Base-by-base conservation (phyloP, 108 stramenopile species). In the Nitzschia palea region DNA sequence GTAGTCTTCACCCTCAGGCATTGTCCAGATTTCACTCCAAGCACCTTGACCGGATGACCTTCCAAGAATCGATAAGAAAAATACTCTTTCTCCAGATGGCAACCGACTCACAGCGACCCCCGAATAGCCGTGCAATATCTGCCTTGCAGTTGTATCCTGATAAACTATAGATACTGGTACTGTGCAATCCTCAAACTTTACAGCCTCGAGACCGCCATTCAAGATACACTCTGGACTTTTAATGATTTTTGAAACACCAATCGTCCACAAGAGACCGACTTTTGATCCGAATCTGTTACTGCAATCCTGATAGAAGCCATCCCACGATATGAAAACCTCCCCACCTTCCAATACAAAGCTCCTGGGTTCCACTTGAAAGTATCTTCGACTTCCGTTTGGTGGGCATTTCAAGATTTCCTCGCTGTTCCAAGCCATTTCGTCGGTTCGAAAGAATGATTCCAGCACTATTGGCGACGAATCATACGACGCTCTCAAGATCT, bases 271-370 rank as follows among this genome's bases (percentile, higher is more conserved):
- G 5, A 67, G 55, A 8, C 37, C 37, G 12, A 15, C 15, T 25
- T 36, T 37, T 22, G 14, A 30, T 12, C 35, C 35, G 26, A 48
- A 29, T 10, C 25, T 25, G 47, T 48, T 20, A 20, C 47, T 18
- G 25, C 65, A 67, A 36, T 54, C 53, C 34, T 67, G 47, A 51
- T 67, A 55, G 31, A 67, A 67, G 3, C 65, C 65, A 27, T 67
- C 53, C 65, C 65, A 67, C 23, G 37, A 26, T 20, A 67, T 55
- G 32, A 67, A 67, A 14, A 67, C 25, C 14, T 55, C 53, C 26
- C 47, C 65, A 6, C 53, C 34, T 33, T 67, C 65, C 18, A 67
- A 52, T 9, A 53, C 26, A 34, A 55, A 67, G 6, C 27, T 29
- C 42, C 26, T 54, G 20, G 65, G 65, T 26, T 23, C 1, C 8